Evolutionary conservation across 345 rosid species (phyloP).

Genomic region (Combretum micranthum): DNA sequence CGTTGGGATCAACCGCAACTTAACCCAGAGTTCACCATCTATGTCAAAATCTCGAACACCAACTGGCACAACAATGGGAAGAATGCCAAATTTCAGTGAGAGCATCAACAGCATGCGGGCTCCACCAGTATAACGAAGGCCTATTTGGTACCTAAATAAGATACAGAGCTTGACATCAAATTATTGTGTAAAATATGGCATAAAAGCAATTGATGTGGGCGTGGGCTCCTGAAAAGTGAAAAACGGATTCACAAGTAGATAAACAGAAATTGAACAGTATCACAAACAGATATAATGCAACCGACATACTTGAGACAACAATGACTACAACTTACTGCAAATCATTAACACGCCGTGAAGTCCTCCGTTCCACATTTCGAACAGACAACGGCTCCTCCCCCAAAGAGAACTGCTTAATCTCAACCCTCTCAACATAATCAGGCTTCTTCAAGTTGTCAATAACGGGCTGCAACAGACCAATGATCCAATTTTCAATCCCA

Average conservation of each 20-base stretch:
- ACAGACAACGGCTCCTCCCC: conserved; percentile 97
- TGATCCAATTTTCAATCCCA: conserved; percentile 86
- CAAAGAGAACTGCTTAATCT: conserved; percentile 83
- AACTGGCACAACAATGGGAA: conserved; percentile 84
- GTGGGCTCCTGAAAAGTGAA: conserved; percentile 1
- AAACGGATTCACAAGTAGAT: too few relatives aligned
- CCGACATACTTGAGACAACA: not conserved
- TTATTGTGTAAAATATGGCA: too few relatives aligned
- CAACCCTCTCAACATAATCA: conserved; percentile 88
- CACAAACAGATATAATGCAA: not conserved
- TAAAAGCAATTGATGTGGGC: too few relatives aligned
- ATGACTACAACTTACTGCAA: conserved; percentile 60
- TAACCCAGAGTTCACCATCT: conserved; percentile 99
- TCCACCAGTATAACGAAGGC: conserved; percentile 93
- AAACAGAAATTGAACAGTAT: too few relatives aligned
- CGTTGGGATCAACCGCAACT: conserved; percentile 77
- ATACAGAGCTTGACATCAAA: conserved; percentile 11
- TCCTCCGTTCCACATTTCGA: conserved; percentile 88
- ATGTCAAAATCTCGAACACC: conserved; percentile 93
- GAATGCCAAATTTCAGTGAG: conserved; percentile 72
- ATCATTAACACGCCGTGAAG: conserved; percentile 89
- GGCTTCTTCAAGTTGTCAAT: conserved; percentile 92
- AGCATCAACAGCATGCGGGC: conserved; percentile 91
- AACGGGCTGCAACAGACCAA: conserved; percentile 92
- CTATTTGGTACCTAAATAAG: conserved; percentile 82